A percentile compares a stretch with the other conserved stretches of the same genome.
phyloP scores from a whole-genome alignment of 164 flowering plant genomes.

The Pachysandra terminalis region DNA sequence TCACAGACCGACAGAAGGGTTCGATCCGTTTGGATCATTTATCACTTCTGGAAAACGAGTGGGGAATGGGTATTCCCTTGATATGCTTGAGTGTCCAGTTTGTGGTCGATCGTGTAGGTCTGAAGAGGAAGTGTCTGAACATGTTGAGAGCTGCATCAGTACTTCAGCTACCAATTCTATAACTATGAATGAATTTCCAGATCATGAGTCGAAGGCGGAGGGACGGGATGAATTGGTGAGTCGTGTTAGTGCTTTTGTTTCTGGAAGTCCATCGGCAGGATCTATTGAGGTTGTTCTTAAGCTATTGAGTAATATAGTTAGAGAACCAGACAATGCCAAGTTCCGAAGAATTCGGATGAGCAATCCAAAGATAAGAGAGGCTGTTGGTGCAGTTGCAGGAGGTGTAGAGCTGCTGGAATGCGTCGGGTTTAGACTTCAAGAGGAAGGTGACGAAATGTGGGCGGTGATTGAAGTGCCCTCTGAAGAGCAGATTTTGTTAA shows the following conservation, averaged over 20 bases:
- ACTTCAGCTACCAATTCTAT: conserved; percentile 6
- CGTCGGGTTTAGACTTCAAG: conserved; percentile 70
- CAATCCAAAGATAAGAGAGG: conserved; percentile 85
- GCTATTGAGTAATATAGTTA: conserved; percentile 63
- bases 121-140: conserved; percentile 71
- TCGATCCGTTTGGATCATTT: conserved; percentile 67
- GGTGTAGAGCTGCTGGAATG: conserved; percentile 79
- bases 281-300: conserved; percentile 69
- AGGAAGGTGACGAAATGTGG: conserved; percentile 86
- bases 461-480: conserved; percentile 68
- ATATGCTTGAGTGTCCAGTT: conserved; percentile 74
- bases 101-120: conserved; percentile 48
- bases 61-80: conserved; percentile 44
- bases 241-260: conserved; percentile 49
- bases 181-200: neutral
- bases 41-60: conserved; percentile 62
- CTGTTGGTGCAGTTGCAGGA: conserved; percentile 64
- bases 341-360: conserved; percentile 80
- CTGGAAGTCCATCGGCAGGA: conserved; percentile 58
- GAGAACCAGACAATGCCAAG: conserved; percentile 75
- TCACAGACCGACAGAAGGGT: conserved; percentile 35
- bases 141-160: conserved; percentile 60
- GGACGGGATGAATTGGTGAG: conserved; percentile 32
- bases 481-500: conserved; percentile 29
- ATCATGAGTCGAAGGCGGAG: conserved; percentile 5